A percentile compares a stretch with the other conserved stretches of the same genome.
Evolutionary conservation across 805 yeast species (phyloP).

Genomic region (Hanseniaspora singularis): DNA sequence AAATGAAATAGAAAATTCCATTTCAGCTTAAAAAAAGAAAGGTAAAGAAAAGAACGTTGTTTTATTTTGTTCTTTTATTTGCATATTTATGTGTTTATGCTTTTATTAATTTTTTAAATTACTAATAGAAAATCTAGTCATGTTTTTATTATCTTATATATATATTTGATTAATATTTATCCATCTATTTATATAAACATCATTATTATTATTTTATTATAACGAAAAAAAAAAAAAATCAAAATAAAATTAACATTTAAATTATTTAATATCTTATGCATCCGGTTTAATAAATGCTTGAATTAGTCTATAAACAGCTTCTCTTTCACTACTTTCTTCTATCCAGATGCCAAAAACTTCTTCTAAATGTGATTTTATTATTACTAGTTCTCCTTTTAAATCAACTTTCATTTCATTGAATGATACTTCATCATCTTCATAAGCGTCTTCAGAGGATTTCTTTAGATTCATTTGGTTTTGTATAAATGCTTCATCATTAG

Average conservation of each 20-base stretch:
- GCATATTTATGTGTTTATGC: too few relatives aligned
- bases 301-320: slow-evolving; percentile 40
- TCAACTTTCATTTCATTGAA: slow-evolving; percentile 50
- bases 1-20: too few relatives aligned
- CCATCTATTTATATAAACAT: too few relatives aligned
- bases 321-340: slow-evolving; percentile 56
- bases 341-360: slow-evolving; percentile 73
- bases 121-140: too few relatives aligned
- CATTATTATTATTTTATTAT: too few relatives aligned
- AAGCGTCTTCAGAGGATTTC: slow-evolving; percentile 5
- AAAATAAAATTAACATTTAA: not conserved
- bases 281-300: slow-evolving; percentile 27
- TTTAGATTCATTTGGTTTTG: slow-evolving; percentile 32
- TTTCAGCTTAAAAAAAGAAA: too few relatives aligned
- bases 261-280: slow-evolving; percentile 24
- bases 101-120: too few relatives aligned
- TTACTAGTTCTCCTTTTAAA: slow-evolving; percentile 54
- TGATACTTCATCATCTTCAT: slow-evolving; percentile 21
- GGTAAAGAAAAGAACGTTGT: too few relatives aligned
- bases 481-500: slow-evolving; percentile 40
- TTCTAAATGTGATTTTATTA: slow-evolving; percentile 53
- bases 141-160: too few relatives aligned
- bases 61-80: too few relatives aligned
- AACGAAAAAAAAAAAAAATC: too few relatives aligned
- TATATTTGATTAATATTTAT: too few relatives aligned